Base-by-base conservation (phyloP, 345 rosid genomes). In the Eucalyptus marginata region DNA sequence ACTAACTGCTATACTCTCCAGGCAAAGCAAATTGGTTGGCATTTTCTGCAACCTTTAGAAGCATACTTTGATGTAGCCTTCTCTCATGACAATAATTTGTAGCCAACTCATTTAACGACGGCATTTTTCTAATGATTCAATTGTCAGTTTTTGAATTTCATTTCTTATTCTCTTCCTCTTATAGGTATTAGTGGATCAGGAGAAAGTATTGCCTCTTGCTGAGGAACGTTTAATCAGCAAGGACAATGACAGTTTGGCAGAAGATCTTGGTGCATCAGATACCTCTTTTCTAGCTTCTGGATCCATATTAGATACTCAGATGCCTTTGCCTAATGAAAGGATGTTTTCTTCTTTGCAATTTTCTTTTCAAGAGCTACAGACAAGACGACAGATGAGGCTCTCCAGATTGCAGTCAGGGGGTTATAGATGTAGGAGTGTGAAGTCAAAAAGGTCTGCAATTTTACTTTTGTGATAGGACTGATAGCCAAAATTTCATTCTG, bases 341-440 rank as follows among this genome's bases (percentile, higher is more conserved):
- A 92, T 91, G 87, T 94, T 92, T 91, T 91, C 96, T 88, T 94
- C 94, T 84, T 90, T 95, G 91, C 93, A 96, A 84, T 98, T 98
- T 94, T 93, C 93, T 92, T 93, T 95, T 89, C 92, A 95, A 90
- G 96, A 96, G 87, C 93, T 98, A 58, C 91, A 56, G 92, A 86
- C 90, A 88, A 93, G 94, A 91, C 95, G 99, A 92, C 92, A 90
- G 90, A 94, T 92, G 92, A 96, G 96, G 93, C 91, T 93, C 90
- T 94, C 93, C 54, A 92, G 93, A 88, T 86, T 93, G 90, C 92
- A 91, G 89, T 88, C 93, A 80, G 89, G 87, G 90, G 86, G 92
- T 92, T 88, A 52, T 62, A 88, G 86, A 86, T 90, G 91, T 90
- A 93, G 92, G 89, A 86, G 86, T 89, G 83, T 88, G 91, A 94